Evolutionary conservation across 2,329 filamentous ascomycete species (phyloP).

Genomic region (Cryphonectria radicalis): DNA sequence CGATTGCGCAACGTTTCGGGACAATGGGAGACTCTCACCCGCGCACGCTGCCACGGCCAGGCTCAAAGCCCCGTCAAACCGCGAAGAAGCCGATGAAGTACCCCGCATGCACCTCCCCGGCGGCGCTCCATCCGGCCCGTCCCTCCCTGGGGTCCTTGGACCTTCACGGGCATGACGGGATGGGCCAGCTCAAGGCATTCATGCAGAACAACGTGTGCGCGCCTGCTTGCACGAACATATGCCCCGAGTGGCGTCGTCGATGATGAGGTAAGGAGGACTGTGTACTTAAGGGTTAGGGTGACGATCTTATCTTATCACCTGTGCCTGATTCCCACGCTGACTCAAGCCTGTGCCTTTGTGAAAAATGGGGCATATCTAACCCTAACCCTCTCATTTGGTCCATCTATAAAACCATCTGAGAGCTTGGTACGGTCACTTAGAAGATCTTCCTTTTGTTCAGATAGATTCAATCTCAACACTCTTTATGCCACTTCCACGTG

Average conservation of each 20-base stretch:
- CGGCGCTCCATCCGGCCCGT: too few relatives aligned
- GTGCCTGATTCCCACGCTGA: neutral
- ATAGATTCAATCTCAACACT: too few relatives aligned
- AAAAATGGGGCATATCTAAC: too few relatives aligned
- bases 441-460: too few relatives aligned
- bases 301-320: neutral
- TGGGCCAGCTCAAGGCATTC: neutral
- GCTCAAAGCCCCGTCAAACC: neutral
- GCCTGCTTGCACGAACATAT: neutral
- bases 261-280: too few relatives aligned
- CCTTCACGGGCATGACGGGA: neutral
- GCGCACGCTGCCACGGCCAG: neutral
- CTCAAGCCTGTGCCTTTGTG: neutral
- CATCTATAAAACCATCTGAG: too few relatives aligned
- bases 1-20: too few relatives aligned
- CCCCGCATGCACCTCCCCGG: neutral
- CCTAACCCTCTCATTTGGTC: too few relatives aligned
- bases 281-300: too few relatives aligned
- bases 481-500: too few relatives aligned
- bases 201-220: neutral
- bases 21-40: neutral
- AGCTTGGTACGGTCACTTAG: too few relatives aligned
- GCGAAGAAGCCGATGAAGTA: neutral
- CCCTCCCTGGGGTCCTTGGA: neutral
- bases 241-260: too few relatives aligned